phyloP scores from a whole-genome alignment of 2,329 filamentous ascomycete genomes.

The Fusarium oligoseptatum region DNA sequence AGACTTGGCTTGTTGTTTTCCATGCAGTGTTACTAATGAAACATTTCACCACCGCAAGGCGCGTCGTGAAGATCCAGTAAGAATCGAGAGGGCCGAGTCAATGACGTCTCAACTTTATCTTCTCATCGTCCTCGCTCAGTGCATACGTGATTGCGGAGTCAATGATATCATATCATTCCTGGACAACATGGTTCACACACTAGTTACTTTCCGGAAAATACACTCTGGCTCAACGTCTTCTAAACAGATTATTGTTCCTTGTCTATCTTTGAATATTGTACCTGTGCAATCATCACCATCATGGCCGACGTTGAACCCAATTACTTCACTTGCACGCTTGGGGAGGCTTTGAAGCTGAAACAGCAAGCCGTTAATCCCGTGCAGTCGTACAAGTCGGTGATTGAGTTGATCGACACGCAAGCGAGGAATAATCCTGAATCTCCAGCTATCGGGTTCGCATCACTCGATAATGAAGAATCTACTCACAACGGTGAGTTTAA shows the following conservation, averaged over 20 bases:
- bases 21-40: neutral
- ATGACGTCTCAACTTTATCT: constrained; percentile 30
- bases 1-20: neutral
- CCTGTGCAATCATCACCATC: no score
- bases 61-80: constrained; percentile 29
- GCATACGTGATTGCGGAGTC: constrained; percentile 2
- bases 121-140: constrained; percentile 1
- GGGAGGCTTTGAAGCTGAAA: constrained; percentile 61
- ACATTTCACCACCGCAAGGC: neutral
- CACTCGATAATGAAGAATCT: constrained; percentile 25
- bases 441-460: constrained; percentile 65
- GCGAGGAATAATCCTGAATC: constrained; percentile 52
- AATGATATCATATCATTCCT: constrained; percentile 24
- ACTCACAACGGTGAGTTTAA: neutral
- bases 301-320: constrained; percentile 49
- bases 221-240: neutral
- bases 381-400: constrained; percentile 59
- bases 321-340: constrained; percentile 73
- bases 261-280: neutral
- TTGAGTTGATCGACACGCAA: constrained; percentile 64
- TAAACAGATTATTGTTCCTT: neutral
- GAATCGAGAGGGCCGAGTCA: constrained; percentile 10
- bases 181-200: neutral
- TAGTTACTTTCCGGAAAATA: neutral
- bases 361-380: constrained; percentile 14